These are phyloP conservation scores for Rhypophila decipiens DNA, from an alignment of 495 filamentous ascomycete species.

Conservation along the genomic window DNA sequence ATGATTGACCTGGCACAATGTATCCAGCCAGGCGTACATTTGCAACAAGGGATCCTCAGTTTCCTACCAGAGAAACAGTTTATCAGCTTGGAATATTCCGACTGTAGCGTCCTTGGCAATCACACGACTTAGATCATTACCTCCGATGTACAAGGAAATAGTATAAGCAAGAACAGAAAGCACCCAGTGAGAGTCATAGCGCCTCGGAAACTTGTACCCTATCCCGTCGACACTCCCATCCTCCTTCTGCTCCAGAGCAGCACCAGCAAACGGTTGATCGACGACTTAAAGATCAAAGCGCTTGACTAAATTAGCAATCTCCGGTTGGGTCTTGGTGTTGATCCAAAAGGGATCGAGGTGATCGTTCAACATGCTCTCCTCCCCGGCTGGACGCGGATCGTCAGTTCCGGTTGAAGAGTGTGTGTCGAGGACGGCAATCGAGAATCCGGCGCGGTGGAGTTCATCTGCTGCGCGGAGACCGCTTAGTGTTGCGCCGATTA, in stretches of 20 bases:
- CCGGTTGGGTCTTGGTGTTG: slow-evolving; percentile 43
- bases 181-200: no score
- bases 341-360: slow-evolving; percentile 50
- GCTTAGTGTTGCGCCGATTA: slow-evolving; percentile 47
- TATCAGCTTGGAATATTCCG: no score
- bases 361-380: slow-evolving; percentile 12
- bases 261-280: slow-evolving; percentile 37
- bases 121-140: no score
- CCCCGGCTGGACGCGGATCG: neutral
- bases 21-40: slow-evolving; percentile 1
- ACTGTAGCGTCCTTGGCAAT: no score
- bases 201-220: no score
- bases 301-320: slow-evolving; percentile 29
- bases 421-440: slow-evolving; percentile 40
- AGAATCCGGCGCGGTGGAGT: slow-evolving; percentile 34
- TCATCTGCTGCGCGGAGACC: slow-evolving; percentile 42
- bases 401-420: slow-evolving; percentile 16
- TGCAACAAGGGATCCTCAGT: neutral
- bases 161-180: no score
- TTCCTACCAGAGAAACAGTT: neutral
- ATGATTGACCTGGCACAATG: slow-evolving; percentile 3
- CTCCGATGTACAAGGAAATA: no score
- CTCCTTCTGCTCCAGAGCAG: slow-evolving; percentile 25
- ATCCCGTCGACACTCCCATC: slow-evolving; percentile 9
- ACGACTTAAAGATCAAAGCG: slow-evolving; percentile 33